phyloP scores from a whole-genome alignment of 163 green algal genomes.

The Prototheca wickerhamii region DNA sequence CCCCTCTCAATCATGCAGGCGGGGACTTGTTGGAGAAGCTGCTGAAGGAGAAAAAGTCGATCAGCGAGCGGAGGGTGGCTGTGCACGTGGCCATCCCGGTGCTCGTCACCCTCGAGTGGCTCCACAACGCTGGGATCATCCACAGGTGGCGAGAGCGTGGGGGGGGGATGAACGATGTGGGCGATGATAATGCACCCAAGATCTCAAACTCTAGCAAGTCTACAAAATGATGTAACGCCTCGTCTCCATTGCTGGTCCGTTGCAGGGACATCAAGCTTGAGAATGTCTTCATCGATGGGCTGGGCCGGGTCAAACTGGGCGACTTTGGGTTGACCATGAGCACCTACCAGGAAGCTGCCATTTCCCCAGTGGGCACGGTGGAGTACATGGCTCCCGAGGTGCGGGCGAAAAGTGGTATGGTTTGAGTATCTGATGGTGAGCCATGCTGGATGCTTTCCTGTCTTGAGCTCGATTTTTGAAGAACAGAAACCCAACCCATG shows the following conservation, averaged over 20 bases:
- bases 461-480: slow-evolving; percentile 18
- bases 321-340: slow-evolving; percentile 69
- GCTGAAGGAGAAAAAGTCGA: slow-evolving; percentile 37
- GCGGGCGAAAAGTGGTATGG: background rate
- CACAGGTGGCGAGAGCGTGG: slow-evolving; percentile 36
- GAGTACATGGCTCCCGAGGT: slow-evolving; percentile 72
- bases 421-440: background rate
- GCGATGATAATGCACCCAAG: background rate
- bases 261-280: slow-evolving; percentile 66
- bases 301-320: slow-evolving; percentile 48
- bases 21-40: slow-evolving; percentile 67
- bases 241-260: background rate
- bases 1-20: slow-evolving; percentile 1
- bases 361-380: slow-evolving; percentile 63
- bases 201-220: background rate
- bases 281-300: slow-evolving; percentile 59
- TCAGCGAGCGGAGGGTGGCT: slow-evolving; percentile 35
- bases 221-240: background rate
- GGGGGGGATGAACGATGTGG: background rate
- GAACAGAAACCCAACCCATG: background rate
- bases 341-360: slow-evolving; percentile 60
- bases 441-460: background rate
- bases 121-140: slow-evolving; percentile 65
- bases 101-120: slow-evolving; percentile 46
- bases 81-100: slow-evolving; percentile 40